phyloP scores from a whole-genome alignment of 805 yeast species.

The Sugiyamaella americana region DNA sequence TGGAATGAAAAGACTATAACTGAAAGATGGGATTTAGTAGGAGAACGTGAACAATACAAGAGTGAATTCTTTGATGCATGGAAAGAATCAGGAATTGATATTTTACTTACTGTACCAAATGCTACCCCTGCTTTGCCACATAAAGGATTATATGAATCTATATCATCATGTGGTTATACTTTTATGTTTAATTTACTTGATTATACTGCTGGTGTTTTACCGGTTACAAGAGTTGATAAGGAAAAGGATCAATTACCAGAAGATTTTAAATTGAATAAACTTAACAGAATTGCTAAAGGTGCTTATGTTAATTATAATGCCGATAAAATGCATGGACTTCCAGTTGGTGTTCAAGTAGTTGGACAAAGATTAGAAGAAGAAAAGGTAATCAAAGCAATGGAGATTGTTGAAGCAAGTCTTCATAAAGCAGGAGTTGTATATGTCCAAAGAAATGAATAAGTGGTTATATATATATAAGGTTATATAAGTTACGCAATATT shows the following conservation, averaged over 20 bases:
- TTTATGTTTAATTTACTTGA: constrained; percentile 50
- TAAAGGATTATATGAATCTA: constrained; percentile 31
- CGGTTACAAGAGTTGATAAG: constrained; percentile 47
- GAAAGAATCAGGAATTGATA: constrained; percentile 34
- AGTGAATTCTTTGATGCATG: constrained; percentile 31
- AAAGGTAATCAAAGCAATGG: constrained; percentile 47
- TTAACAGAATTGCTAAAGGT: constrained; percentile 40
- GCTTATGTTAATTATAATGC: constrained; percentile 46
- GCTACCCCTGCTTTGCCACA: constrained; percentile 41
- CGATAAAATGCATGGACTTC: constrained; percentile 49
- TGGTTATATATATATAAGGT: no score
- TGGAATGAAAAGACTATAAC: constrained; percentile 32
- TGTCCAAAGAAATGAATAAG: constrained; percentile 15
- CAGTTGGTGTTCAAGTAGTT: constrained; percentile 60
- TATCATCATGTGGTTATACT: constrained; percentile 46
- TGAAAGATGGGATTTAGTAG: constrained; percentile 34
- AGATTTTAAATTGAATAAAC: constrained; percentile 24
- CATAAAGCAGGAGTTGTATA: constrained; percentile 27
- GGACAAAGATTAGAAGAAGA: constrained; percentile 60
- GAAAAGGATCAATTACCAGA: constrained; percentile 29
- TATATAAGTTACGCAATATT: no score
- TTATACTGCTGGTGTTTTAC: constrained; percentile 51
- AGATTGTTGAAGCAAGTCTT: constrained; percentile 34
- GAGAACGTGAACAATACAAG: constrained; percentile 34
- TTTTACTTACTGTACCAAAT: constrained; percentile 36